These are phyloP conservation scores for Amauroascus verrucosus DNA, from an alignment of 2,329 filamentous ascomycete genomes.

Conservation along the genomic window DNA sequence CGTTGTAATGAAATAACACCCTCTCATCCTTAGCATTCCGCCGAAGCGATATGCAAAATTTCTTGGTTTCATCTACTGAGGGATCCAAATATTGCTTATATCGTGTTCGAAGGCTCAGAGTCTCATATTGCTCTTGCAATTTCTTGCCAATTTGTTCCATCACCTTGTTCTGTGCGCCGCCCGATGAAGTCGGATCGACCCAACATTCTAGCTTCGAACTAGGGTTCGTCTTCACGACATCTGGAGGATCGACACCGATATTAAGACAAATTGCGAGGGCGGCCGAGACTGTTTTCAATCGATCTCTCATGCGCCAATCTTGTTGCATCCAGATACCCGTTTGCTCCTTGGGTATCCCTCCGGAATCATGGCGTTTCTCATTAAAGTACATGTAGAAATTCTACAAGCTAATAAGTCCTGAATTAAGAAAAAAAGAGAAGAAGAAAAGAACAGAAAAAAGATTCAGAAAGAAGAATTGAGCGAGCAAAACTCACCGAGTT, in stretches of 20 bases:
- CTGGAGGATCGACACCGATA: conserved; percentile 92
- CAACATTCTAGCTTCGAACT: conserved; percentile 92
- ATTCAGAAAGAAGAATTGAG: not conserved
- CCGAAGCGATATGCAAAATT: conserved; percentile 82
- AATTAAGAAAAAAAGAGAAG: not conserved
- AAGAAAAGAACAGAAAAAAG: not conserved
- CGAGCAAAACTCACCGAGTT: conserved; percentile 55
- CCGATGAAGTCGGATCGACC: conserved; percentile 79
- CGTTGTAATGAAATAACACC: conserved; percentile 97
- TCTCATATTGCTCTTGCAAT: conserved; percentile 93
- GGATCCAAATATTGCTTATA: conserved; percentile 97
- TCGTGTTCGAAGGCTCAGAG: conserved; percentile 82
- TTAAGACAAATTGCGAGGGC: conserved; percentile 91
- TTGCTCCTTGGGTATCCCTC: conserved; percentile 65
- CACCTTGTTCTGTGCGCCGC: conserved; percentile 64
- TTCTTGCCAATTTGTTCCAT: conserved; percentile 93
- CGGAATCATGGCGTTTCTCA: conserved; percentile 93
- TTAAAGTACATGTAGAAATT: conserved; percentile 99
- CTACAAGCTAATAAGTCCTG: conserved; percentile 37
- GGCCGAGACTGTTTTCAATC: conserved; percentile 91
- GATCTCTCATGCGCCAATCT: conserved; percentile 95
- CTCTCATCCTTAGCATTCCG: conserved; percentile 92
- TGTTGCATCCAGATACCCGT: conserved; percentile 52
- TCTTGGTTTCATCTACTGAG: conserved; percentile 93
- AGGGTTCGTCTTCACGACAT: conserved; percentile 90